Base-by-base conservation (phyloP, 331 rosid genomes). In the Prunus yedoensis region DNA sequence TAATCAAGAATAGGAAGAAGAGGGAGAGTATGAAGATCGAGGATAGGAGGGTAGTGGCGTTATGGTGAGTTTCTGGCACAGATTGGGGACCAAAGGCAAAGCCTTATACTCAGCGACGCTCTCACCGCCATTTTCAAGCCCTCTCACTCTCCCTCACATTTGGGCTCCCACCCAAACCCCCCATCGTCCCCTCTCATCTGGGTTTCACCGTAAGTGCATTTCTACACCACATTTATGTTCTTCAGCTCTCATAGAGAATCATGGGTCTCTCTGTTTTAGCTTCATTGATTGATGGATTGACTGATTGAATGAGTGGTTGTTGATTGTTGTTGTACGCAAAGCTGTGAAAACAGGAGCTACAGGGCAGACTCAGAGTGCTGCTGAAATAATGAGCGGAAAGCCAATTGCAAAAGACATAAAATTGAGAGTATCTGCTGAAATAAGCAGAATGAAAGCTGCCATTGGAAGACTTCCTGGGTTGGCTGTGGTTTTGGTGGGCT, bases 401-500 rank as follows among this genome's bases (percentile, higher is more conserved):
- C 20, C 74, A 5, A 74, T 88, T 71, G 88, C 87, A 3, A 54
- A 72, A 45, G 78, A 73, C 13, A 82, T 88, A 41, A 81, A 68
- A 52, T 46, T 59, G 20, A 38, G 70, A 56, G 82, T 85, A 21
- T 83, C 85, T 60, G 76, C 64, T 59, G 92, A 83, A 56, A 79
- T 88, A 62, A 66, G 82, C 13, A 79, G 75, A 78, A 82, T 80
- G 83, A 84, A 83, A 83, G 73, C 38, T 73, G 59, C 45, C 32
- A 75, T 80, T 20, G 92, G 90, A 62, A 83, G 51, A 59, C 62
- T 45, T 74, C 93, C 91, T 15, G 81, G 91, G 46, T 56, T 86
- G 82, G 87, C 84, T 52, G 79, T 89, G 67, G 85, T 89, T 74
- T 78, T 83, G 78, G 89, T 83, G 61, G 91, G 89, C 38, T 78